Conservation (phyloP, 2,329 filamentous ascomycete genomes). For the Colletotrichum sojae region DNA sequence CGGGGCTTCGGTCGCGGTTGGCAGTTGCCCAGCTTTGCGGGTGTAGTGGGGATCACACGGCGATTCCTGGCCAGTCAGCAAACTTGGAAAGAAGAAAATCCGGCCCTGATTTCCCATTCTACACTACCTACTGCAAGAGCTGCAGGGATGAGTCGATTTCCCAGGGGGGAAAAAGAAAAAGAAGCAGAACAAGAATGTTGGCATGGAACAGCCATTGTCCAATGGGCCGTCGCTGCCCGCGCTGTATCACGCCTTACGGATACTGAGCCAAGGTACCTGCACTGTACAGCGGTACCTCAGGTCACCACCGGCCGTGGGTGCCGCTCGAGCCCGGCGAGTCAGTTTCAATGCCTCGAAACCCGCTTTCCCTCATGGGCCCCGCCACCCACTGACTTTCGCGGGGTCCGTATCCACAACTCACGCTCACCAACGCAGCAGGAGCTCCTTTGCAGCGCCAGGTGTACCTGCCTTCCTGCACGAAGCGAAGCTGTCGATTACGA, state of each 20-base stretch:
- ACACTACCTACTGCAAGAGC: constrained; percentile 5
- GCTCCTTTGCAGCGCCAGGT: not conserved
- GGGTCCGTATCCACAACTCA: constrained; percentile 34
- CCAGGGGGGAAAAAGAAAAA: constrained; percentile 4
- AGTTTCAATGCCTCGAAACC: constrained; percentile 38
- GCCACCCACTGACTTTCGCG: constrained; percentile 35
- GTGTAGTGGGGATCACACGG: not conserved
- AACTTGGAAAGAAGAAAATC: constrained; percentile 34
- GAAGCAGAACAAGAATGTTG: constrained; percentile 13
- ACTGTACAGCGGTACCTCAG: too few relatives aligned
- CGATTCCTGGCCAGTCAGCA: constrained; percentile 17
- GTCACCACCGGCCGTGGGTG: constrained; percentile 16
- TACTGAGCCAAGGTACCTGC: too few relatives aligned
- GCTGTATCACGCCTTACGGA: not conserved
- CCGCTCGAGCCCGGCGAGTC: constrained; percentile 35
- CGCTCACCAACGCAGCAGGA: not conserved
- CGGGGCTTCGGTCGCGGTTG: constrained; percentile 10
- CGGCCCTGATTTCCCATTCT: constrained; percentile 29
- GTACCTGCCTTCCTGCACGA: constrained; percentile 4
- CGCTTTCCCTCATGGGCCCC: constrained; percentile 33
- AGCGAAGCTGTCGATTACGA: not conserved
- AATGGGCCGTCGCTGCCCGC: constrained; percentile 23
- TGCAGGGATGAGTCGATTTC: constrained; percentile 17
- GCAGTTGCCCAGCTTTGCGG: constrained; percentile 28
- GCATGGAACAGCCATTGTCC: constrained; percentile 31